These are phyloP conservation scores for Botrytis medusae DNA, from an alignment of 2,329 filamentous ascomycete species.

Conservation along the genomic window DNA sequence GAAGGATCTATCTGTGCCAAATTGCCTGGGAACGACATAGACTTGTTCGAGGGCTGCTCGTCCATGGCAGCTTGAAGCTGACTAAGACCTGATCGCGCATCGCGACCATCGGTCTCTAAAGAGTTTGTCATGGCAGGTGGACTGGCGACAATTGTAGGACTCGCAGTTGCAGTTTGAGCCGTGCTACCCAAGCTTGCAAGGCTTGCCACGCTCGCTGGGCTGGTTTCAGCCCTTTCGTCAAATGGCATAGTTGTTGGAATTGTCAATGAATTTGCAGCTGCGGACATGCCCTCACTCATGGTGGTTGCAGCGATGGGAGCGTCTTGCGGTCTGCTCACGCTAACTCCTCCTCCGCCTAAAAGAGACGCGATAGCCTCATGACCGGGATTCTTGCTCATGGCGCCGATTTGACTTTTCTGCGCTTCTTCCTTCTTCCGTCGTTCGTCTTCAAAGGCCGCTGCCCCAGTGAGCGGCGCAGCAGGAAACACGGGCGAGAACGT, in stretches of 20 bases:
- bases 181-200: constrained; percentile 38
- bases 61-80: constrained; percentile 33
- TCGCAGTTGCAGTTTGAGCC: constrained; percentile 39
- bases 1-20: constrained; percentile 33
- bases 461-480: constrained; percentile 50
- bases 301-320: constrained; percentile 41
- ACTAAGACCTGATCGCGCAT: constrained; percentile 26
- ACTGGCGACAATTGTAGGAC: constrained; percentile 38
- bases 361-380: constrained; percentile 54
- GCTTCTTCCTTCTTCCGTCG: constrained; percentile 50
- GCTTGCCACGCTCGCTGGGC: constrained; percentile 39
- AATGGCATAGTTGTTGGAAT: constrained; percentile 36
- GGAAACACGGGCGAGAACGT: constrained; percentile 40
- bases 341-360: constrained; percentile 53
- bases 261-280: constrained; percentile 37
- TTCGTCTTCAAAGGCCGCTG: constrained; percentile 55
- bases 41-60: constrained; percentile 35
- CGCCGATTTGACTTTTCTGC: constrained; percentile 41
- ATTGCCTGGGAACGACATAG: constrained; percentile 39
- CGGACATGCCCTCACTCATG: constrained; percentile 39
- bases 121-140: constrained; percentile 34
- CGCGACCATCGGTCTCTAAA: constrained; percentile 34
- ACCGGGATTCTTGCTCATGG: constrained; percentile 54
- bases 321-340: constrained; percentile 58
- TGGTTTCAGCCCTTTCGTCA: constrained; percentile 38